A percentile compares a stretch with the other conserved stretches of the same genome.
These are phyloP conservation scores for Stylosanthes scabra DNA, from an alignment of 331 rosid species.

Conservation along the genomic window DNA sequence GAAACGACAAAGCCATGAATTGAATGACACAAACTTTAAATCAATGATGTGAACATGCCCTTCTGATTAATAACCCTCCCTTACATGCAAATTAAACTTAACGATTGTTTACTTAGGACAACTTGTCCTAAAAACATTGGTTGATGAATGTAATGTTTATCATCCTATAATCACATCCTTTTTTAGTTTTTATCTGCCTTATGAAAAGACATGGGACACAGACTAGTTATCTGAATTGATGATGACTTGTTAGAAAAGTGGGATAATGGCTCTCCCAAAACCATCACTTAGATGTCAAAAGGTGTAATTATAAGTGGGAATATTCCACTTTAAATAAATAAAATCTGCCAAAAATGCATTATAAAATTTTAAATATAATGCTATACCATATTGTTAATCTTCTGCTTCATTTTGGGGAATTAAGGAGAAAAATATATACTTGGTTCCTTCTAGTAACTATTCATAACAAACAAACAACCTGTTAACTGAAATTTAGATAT, in stretches of 20 bases:
- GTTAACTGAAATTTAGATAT: no score
- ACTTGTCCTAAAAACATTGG: conserved; percentile 1
- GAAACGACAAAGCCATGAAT: conserved; percentile 28
- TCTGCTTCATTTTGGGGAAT: no score
- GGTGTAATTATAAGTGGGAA: conserved; percentile 16
- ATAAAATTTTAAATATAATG: no score
- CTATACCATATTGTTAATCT: no score
- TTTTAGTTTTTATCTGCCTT: not conserved
- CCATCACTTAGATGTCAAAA: not conserved
- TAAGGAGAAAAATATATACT: no score
- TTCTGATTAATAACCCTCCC: no score
- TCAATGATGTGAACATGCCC: no score
- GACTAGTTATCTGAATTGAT: conserved; percentile 15
- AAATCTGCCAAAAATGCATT: not conserved
- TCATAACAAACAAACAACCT: no score
- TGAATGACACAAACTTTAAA: not conserved
- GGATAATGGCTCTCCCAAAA: conserved; percentile 11
- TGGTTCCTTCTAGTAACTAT: no score
- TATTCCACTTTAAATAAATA: not conserved
- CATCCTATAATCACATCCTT: not conserved
- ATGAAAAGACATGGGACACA: conserved; percentile 5
- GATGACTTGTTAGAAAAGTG: conserved; percentile 27
- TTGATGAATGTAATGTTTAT: conserved; percentile 22
- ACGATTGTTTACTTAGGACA: not conserved
- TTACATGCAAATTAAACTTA: not conserved